phyloP scores from a whole-genome alignment of 352 stramenopile genomes.

The Phytophthora niederhauseri region DNA sequence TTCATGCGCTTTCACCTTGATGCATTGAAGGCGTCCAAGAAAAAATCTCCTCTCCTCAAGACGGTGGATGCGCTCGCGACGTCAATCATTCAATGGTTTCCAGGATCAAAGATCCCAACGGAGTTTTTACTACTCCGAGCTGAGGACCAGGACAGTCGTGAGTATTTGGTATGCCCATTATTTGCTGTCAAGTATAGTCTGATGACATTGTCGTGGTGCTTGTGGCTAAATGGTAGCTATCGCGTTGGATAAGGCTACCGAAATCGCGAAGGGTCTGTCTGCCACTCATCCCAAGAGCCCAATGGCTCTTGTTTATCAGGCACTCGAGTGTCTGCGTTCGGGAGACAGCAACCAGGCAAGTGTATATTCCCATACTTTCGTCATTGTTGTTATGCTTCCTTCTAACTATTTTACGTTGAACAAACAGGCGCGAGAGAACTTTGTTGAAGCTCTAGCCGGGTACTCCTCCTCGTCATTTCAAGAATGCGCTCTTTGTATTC shows the following conservation, averaged over 20 bases:
- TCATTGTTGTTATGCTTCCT: background rate
- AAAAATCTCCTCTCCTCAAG: slow-evolving; percentile 46
- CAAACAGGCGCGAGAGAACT: slow-evolving; percentile 44
- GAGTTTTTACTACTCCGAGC: slow-evolving; percentile 78
- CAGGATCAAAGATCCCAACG: slow-evolving; percentile 53
- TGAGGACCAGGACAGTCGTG: slow-evolving; percentile 77
- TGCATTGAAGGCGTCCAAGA: slow-evolving; percentile 52
- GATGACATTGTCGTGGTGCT: slow-evolving; percentile 3
- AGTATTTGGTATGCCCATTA: slow-evolving; percentile 18
- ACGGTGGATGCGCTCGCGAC: slow-evolving; percentile 55
- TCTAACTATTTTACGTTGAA: background rate
- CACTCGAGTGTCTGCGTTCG: slow-evolving; percentile 27
- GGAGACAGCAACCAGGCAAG: slow-evolving; percentile 42
- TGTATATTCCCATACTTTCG: background rate
- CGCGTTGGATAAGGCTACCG: slow-evolving; percentile 26
- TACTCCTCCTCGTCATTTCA: slow-evolving; percentile 72
- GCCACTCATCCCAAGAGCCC: slow-evolving; percentile 47
- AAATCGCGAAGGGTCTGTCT: slow-evolving; percentile 37
- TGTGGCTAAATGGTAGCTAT: slow-evolving; percentile 38
- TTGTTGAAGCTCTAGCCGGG: slow-evolving; percentile 65
- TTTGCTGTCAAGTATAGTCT: background rate
- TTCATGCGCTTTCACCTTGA: slow-evolving; percentile 78
- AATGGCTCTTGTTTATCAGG: slow-evolving; percentile 59
- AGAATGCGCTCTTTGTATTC: slow-evolving; percentile 64
- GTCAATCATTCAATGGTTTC: slow-evolving; percentile 64